phyloP scores from a whole-genome alignment of 306 rosid genomes.

The Astragalus glycyphyllos region DNA sequence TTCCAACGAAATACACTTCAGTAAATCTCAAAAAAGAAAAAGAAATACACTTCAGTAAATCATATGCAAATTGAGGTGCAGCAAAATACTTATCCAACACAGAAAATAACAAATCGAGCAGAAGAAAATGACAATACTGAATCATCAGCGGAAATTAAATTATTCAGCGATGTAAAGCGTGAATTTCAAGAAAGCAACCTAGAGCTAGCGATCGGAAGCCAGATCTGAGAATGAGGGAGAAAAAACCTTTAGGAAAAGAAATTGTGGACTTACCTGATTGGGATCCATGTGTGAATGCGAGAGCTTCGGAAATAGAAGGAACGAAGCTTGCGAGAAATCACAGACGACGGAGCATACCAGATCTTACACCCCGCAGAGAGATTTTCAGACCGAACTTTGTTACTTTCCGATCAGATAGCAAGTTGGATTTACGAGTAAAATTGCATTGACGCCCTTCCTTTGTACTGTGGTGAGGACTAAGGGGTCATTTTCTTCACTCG shows the following conservation, averaged over 20 bases:
- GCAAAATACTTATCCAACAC: neutral
- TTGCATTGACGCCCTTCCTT: neutral
- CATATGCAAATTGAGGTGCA: neutral
- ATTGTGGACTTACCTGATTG: slow-evolving; percentile 48
- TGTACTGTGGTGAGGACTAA: neutral
- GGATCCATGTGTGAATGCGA: slow-evolving; percentile 48
- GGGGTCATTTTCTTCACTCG: neutral
- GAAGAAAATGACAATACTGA: neutral
- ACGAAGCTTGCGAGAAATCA: slow-evolving; percentile 31
- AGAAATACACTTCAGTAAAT: slow-evolving; percentile 19
- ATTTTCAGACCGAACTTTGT: slow-evolving; percentile 31
- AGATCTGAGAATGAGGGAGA: slow-evolving; percentile 38
- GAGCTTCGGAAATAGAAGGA: slow-evolving; percentile 17
- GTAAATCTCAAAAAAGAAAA: no score
- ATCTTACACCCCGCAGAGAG: slow-evolving; percentile 23
- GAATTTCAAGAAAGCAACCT: neutral
- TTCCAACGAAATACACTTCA: slow-evolving; percentile 17
- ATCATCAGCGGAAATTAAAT: slow-evolving; percentile 21
- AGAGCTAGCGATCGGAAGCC: neutral
- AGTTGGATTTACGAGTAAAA: slow-evolving; percentile 3
- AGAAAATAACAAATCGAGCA: slow-evolving; percentile 34
- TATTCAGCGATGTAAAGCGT: neutral
- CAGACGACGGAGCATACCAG: slow-evolving; percentile 40
- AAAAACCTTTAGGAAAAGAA: neutral
- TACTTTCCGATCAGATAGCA: neutral